These are phyloP conservation scores for Globisporangium viniferum DNA, from an alignment of 352 stramenopile genomes.

Conservation along the genomic window DNA sequence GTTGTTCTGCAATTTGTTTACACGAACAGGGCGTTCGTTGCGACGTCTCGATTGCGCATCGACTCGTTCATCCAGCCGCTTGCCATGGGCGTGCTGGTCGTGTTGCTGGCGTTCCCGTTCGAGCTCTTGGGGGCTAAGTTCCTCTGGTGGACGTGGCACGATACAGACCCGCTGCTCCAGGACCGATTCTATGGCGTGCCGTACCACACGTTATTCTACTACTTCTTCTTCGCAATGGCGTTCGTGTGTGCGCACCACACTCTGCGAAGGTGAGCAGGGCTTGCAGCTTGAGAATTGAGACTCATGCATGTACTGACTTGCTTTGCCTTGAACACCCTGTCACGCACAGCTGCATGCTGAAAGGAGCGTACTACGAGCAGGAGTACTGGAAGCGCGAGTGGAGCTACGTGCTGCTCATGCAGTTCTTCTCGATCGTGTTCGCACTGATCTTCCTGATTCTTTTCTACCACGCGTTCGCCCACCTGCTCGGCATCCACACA, in stretches of 20 bases:
- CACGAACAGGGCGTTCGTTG: constrained; percentile 60
- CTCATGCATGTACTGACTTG: not conserved
- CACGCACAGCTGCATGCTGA: constrained; percentile 39
- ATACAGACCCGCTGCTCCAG: constrained; percentile 66
- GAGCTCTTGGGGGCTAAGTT: constrained; percentile 80
- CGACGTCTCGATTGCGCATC: constrained; percentile 61
- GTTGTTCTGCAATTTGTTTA: not conserved
- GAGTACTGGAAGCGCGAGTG: constrained; percentile 61
- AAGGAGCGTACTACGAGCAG: constrained; percentile 61
- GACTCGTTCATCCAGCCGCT: constrained; percentile 72
- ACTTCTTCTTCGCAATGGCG: constrained; percentile 59
- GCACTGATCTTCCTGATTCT: constrained; percentile 57
- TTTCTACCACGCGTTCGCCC: constrained; percentile 57
- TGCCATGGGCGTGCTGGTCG: constrained; percentile 52
- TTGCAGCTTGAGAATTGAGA: not conserved
- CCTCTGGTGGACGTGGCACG: constrained; percentile 85
- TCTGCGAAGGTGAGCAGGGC: constrained; percentile 41
- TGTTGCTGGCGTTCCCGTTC: constrained; percentile 63
- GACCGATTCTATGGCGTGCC: constrained; percentile 65
- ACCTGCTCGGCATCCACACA: constrained; percentile 52
- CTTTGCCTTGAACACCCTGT: not conserved
- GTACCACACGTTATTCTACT: constrained; percentile 60
- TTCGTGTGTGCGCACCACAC: constrained; percentile 52
- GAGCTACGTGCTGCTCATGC: constrained; percentile 58
- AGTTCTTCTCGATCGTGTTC: constrained; percentile 46